phyloP scores from a whole-genome alignment of 192 early-diverging fungal genomes.

The Coemansia sp. region DNA sequence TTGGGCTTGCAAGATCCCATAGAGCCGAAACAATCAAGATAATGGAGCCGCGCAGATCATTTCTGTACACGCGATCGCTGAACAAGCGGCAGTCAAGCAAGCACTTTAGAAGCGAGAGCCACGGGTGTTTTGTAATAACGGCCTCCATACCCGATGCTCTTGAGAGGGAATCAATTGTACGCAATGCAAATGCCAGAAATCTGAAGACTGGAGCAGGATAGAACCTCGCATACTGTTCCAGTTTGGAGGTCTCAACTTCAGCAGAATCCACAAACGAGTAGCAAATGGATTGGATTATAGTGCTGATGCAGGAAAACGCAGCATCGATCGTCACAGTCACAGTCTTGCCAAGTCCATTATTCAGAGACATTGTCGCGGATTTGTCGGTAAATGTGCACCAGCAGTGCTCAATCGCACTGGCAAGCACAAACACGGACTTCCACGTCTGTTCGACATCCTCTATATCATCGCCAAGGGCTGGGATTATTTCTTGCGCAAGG shows the following conservation, averaged over 20 bases:
- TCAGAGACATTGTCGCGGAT: neutral
- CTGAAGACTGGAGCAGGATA: conserved; percentile 23
- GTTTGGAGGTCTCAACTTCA: conserved; percentile 4
- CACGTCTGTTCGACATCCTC: neutral
- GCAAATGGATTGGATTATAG: conserved; percentile 9
- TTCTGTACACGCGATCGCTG: conserved; percentile 15
- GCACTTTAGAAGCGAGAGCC: conserved; percentile 29
- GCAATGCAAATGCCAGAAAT: conserved; percentile 19
- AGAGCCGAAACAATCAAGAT: conserved; percentile 21
- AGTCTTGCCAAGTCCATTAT: neutral
- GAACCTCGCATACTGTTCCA: neutral
- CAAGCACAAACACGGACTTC: neutral
- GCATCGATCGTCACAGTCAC: conserved; percentile 3
- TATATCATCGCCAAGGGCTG: neutral
- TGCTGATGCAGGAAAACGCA: conserved; percentile 6
- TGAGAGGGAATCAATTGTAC: neutral
- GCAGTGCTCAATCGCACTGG: conserved; percentile 20
- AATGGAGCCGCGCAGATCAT: conserved; percentile 13
- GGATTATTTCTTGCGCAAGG: neutral
- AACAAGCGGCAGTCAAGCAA: conserved; percentile 44
- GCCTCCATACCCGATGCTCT: neutral
- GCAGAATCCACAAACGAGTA: conserved; percentile 22
- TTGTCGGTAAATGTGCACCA: neutral
- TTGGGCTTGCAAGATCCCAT: conserved; percentile 36
- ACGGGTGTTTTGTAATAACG: neutral